A percentile compares a stretch with the other conserved stretches of the same genome.
Conservation (phyloP, 805 yeast genomes). For the Zygoascus bituminiphila region DNA sequence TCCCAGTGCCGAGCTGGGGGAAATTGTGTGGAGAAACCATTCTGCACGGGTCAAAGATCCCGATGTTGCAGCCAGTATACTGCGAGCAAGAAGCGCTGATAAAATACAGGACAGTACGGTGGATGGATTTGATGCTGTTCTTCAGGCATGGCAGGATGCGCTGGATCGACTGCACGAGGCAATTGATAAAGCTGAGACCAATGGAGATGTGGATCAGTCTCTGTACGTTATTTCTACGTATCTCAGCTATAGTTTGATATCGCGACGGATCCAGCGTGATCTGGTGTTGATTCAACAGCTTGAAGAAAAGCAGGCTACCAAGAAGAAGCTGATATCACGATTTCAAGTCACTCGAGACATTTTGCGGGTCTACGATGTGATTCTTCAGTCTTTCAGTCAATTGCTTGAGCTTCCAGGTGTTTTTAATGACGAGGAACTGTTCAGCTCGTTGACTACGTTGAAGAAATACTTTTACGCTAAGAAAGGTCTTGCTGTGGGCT, state of each 20-base stretch:
- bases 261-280: conserved; percentile 70
- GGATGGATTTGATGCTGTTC: conserved; percentile 46
- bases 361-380: conserved; percentile 42
- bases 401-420: conserved; percentile 86
- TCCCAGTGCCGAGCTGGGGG: conserved; percentile 32
- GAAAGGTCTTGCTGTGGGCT: conserved; percentile 39
- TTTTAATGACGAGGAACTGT: conserved; percentile 67
- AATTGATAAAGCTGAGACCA: conserved; percentile 36
- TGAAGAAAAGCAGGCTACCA: conserved; percentile 11
- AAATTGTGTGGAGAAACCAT: conserved; percentile 51
- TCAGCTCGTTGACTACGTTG: conserved; percentile 44
- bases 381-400: conserved; percentile 47
- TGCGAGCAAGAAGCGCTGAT: conserved; percentile 23
- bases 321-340: conserved; percentile 9
- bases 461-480: conserved; percentile 39
- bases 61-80: conserved; percentile 48
- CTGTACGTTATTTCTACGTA: conserved; percentile 69
- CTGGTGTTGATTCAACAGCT: conserved; percentile 30
- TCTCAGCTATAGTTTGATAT: conserved; percentile 57
- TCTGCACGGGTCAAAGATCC: conserved; percentile 60
- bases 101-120: conserved; percentile 28
- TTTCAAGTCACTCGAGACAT: conserved; percentile 28
- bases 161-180: conserved; percentile 50
- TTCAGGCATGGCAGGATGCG: conserved; percentile 63
- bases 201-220: conserved; percentile 49